Evolutionary conservation across 345 rosid genomes (phyloP).

Genomic region (Brassica incana): DNA sequence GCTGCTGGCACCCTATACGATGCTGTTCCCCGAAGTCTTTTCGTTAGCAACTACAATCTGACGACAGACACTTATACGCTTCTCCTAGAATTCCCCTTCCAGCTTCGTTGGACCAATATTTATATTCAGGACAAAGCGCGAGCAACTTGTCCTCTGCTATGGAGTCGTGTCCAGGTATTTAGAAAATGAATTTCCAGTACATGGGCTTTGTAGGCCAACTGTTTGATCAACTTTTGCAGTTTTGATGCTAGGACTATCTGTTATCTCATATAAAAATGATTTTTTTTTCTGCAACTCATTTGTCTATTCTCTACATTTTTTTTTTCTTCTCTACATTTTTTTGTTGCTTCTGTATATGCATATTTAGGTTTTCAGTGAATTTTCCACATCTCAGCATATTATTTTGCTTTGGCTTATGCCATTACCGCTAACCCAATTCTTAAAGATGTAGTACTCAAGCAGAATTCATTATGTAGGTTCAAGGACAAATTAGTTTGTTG

Average conservation of each 20-base stretch:
- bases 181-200: conserved; percentile 14
- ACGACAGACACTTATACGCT: conserved; percentile 90
- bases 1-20: conserved; percentile 97
- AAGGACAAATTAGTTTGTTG: conserved; percentile 88
- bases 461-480: conserved; percentile 59
- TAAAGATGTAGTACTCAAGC: conserved; percentile 29
- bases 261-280: conserved; percentile 20
- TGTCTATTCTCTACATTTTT: conserved; percentile 4
- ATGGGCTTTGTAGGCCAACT: conserved; percentile 6
- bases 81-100: conserved; percentile 92
- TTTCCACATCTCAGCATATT: conserved; percentile 14
- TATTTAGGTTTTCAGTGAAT: not conserved
- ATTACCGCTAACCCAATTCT: not conserved
- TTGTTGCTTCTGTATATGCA: not conserved
- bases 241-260: not conserved
- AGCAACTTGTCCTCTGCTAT: conserved; percentile 94
- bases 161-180: conserved; percentile 99
- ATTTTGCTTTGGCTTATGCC: conserved; percentile 20
- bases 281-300: not conserved
- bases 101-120: conserved; percentile 92
- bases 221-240: conserved; percentile 3
- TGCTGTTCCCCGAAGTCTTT: conserved; percentile 92
- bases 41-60: conserved; percentile 80
- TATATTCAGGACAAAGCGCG: conserved; percentile 80
- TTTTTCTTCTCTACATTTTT: not conserved